Conservation (phyloP, 148 eudicot genomes). For the Cornus florida region DNA sequence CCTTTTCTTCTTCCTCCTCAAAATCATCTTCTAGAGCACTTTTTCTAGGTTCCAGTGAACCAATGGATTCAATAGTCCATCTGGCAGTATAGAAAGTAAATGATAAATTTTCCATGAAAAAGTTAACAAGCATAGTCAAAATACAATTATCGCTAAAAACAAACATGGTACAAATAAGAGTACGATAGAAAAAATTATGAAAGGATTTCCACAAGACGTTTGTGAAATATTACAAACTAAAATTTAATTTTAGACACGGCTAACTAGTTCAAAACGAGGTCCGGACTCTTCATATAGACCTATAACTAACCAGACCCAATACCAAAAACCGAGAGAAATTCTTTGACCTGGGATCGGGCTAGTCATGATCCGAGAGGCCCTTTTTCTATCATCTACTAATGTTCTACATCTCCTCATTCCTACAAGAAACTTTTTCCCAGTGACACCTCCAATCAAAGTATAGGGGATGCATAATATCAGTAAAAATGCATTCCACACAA, state of each 20-base stretch:
- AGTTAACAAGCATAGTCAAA: background rate
- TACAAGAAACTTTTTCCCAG: background rate
- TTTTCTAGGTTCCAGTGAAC: conserved; percentile 74
- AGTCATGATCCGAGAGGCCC: background rate
- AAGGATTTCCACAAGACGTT: no score
- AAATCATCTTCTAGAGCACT: conserved; percentile 96
- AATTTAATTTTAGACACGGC: background rate
- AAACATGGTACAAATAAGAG: background rate
- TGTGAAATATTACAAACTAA: no score
- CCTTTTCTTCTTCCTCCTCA: conserved; percentile 96
- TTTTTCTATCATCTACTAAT: background rate
- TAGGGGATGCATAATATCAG: background rate
- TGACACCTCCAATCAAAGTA: background rate
- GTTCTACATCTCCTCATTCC: no score
- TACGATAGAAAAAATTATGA: no score
- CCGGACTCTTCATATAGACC: background rate
- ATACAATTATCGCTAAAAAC: background rate
- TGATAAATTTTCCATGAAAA: background rate
- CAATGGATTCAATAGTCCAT: conserved; percentile 77
- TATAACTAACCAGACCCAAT: background rate
- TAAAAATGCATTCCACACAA: background rate
- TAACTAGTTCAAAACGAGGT: background rate
- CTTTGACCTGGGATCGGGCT: background rate
- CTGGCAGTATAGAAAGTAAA: conserved; percentile 34
- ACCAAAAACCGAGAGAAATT: background rate